Percentiles rank a stretch among this genome's conserved stretches.
phyloP scores from a whole-genome alignment of 164 flowering plant species.

The Magnolia officinalis region DNA sequence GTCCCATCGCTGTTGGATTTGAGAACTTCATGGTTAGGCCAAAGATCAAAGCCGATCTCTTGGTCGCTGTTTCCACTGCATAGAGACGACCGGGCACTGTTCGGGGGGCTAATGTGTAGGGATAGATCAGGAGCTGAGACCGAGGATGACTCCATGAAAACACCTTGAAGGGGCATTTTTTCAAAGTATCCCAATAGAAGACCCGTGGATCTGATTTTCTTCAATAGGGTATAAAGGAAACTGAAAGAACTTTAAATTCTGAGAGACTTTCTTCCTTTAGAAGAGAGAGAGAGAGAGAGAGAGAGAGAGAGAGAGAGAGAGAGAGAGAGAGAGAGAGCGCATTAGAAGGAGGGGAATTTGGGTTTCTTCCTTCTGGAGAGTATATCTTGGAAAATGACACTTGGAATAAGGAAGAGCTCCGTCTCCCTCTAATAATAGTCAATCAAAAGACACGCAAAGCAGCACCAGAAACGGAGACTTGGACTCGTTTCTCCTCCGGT shows the following conservation, averaged over 20 bases:
- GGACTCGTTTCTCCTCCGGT: constrained; percentile 13
- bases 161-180: constrained; percentile 38
- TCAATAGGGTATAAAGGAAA: no score
- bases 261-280: no score
- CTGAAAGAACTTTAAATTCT: no score
- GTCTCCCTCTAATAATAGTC: constrained; percentile 19
- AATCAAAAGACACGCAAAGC: constrained; percentile 19
- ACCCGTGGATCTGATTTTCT: background rate
- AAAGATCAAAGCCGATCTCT: constrained; percentile 20
- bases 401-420: constrained; percentile 19
- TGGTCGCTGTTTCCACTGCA: constrained; percentile 9
- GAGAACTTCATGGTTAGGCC: constrained; percentile 13
- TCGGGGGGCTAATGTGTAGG: constrained; percentile 59
- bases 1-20: constrained; percentile 18
- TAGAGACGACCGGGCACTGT: constrained; percentile 12
- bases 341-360: constrained; percentile 28
- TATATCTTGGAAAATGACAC: constrained; percentile 77
- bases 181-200: background rate
- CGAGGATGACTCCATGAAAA: constrained; percentile 39
- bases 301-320: background rate
- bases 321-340: constrained; percentile 11
- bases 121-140: constrained; percentile 53
- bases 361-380: constrained; percentile 38
- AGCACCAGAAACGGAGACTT: constrained; percentile 20
- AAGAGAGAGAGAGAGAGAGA: constrained; percentile 4